Evolutionary conservation across 164 flowering plant genomes (phyloP).

Genomic region (Macadamia tetraphylla): DNA sequence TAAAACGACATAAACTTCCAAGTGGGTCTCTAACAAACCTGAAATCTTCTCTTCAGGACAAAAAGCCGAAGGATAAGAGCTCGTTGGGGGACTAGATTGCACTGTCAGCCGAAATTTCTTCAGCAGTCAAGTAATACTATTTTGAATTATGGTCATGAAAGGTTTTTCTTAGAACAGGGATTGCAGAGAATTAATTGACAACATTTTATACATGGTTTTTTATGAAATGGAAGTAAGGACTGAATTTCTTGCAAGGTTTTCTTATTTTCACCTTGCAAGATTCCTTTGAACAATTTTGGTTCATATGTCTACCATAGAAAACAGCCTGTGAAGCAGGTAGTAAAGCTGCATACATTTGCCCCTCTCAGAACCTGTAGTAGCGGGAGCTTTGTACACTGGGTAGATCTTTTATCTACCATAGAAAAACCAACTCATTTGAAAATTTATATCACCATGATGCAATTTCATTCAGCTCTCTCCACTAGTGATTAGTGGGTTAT

Average conservation of each 20-base stretch:
- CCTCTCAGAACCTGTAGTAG: too few species aligned
- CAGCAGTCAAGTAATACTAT: conserved; percentile 77
- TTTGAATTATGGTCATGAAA: neutral
- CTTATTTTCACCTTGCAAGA: neutral
- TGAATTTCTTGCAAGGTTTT: neutral
- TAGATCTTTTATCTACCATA: neutral
- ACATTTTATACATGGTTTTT: neutral
- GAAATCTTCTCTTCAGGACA: conserved; percentile 50
- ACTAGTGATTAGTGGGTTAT: neutral
- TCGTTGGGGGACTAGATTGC: conserved; percentile 91
- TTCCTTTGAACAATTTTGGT: too few species aligned
- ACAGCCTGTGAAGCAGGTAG: too few species aligned
- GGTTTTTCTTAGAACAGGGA: too few species aligned
- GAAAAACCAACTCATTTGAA: neutral
- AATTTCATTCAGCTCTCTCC: neutral
- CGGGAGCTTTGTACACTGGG: too few species aligned
- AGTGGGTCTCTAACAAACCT: neutral
- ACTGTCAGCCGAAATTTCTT: conserved; percentile 89
- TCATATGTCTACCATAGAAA: too few species aligned
- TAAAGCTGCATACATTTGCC: too few species aligned
- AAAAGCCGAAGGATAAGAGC: conserved; percentile 82
- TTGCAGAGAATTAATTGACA: too few species aligned
- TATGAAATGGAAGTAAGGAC: neutral
- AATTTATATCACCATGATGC: neutral
- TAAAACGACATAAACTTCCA: neutral